Evolutionary conservation across 1,284 basidiomycete genomes (phyloP), one percentile per base, ranked within the genome.

Genomic region (Sanguinoderma infundibulare): DNA sequence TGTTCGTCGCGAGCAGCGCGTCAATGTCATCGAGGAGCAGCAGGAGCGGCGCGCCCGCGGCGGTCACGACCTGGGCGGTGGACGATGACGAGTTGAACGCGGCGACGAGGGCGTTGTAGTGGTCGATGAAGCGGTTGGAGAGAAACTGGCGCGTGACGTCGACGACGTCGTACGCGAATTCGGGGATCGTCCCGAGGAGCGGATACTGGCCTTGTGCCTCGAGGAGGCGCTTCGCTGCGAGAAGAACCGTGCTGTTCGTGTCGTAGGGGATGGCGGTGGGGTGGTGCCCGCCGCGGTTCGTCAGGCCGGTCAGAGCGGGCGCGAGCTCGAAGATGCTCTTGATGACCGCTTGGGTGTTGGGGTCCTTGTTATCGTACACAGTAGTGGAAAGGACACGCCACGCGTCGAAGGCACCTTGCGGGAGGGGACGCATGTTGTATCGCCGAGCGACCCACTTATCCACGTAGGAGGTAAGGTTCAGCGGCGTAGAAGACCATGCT

Each of bases 131-230:
- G 32, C 75, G 69, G 69, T 82, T 79, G 9, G 72, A 71, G 54
- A 81, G 73, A 5, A 79, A 69, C 59, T 82, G 80, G 14, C 80
- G 75, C 17, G 78, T 69, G 38, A 78, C 61, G 60, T 82, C 78
- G 26, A 81, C 77, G n/a, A 79, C 69, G 65, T 82, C 80, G 64
- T 78, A 77, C 34, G 60, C 63, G 70, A 79, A 81, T 62, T 79
- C 78, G 0, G 75, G 74, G 2, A 73, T 63, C 0, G 60, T 5
- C 10, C 32, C n/a, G 20, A 81, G 71, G 0, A 49, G 39, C 0
- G 65, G 53, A 6, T 70, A 69, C 34, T 65, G 39, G 1, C 67
- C 26, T 5, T 64, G 67, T 0, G 77, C 78, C 2, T 72, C 47
- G 42, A 79, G 55, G 17, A 82, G 67, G 55, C 71, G 64, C 38